Conservation (phyloP, 1,139 yeast species). For the Hemisphaericaspora subhashii region DNA sequence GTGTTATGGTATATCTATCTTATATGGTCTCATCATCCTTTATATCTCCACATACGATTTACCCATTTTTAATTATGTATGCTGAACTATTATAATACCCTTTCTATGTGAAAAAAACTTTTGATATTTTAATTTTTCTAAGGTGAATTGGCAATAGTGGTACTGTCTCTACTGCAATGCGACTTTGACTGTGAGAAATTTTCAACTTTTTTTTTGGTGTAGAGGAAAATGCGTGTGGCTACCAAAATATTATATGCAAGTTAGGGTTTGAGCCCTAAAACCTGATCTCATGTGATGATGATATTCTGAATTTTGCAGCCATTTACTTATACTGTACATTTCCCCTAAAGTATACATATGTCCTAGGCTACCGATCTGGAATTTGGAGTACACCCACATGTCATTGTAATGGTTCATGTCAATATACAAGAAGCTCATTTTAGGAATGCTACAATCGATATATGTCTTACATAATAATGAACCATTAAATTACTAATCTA, state of each 20-base stretch:
- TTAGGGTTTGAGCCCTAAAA: constrained; percentile 19
- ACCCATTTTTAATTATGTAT: constrained; percentile 60
- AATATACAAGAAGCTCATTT: too few relatives aligned
- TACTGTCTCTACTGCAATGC: constrained; percentile 3
- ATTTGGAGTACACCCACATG: too few relatives aligned
- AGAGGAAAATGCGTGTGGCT: constrained; percentile 4
- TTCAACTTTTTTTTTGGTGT: constrained; percentile 8
- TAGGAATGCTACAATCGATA: too few relatives aligned
- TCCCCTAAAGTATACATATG: too few relatives aligned
- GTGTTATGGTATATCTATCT: neutral
- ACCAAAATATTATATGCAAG: constrained; percentile 4
- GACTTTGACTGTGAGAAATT: constrained; percentile 16
- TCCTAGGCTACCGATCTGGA: too few relatives aligned
- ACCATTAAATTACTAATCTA: constrained; percentile 8
- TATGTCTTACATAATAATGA: too few relatives aligned
- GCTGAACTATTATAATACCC: constrained; percentile 8
- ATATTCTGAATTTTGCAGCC: constrained; percentile 5
- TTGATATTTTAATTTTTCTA: constrained; percentile 11
- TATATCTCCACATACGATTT: constrained; percentile 60
- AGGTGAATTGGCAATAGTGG: neutral
- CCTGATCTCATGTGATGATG: constrained; percentile 3
- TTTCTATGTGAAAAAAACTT: constrained; percentile 15
- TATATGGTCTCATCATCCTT: neutral
- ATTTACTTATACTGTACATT: too few relatives aligned
- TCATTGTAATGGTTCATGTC: too few relatives aligned